A percentile compares a stretch with the other conserved stretches of the same genome.
phyloP scores from a whole-genome alignment of 2,329 filamentous ascomycete species.

The Microdochium bolleyi region DNA sequence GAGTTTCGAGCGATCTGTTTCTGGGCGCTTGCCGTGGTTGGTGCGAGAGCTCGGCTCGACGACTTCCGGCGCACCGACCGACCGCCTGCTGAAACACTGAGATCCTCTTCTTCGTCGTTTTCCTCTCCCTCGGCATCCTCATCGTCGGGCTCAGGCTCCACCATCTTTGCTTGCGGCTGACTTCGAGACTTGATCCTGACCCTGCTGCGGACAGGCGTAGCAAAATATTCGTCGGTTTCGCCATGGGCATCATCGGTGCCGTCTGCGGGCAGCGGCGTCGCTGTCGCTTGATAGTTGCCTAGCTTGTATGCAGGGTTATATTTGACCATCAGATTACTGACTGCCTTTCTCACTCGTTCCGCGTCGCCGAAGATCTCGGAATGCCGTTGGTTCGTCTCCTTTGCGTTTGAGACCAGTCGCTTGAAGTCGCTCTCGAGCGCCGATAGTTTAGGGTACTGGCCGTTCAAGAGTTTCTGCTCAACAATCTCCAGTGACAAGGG shows the following conservation, averaged over 20 bases:
- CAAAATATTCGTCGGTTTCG: not conserved
- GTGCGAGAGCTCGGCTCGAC: slow-evolving; percentile 16
- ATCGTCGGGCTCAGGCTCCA: slow-evolving; percentile 22
- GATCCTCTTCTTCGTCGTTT: slow-evolving; percentile 18
- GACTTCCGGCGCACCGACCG: slow-evolving; percentile 16
- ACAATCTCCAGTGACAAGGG: slow-evolving; percentile 73
- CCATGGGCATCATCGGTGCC: slow-evolving; percentile 16
- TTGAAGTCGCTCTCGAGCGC: slow-evolving; percentile 79
- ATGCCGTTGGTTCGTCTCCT: slow-evolving; percentile 70
- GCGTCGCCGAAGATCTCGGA: slow-evolving; percentile 74
- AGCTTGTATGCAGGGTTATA: slow-evolving; percentile 75
- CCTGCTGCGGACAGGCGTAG: slow-evolving; percentile 3
- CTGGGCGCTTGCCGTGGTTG: slow-evolving; percentile 17
- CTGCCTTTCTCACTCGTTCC: slow-evolving; percentile 76
- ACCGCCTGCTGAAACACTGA: not conserved
- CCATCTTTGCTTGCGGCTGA: slow-evolving; percentile 11
- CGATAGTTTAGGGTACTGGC: slow-evolving; percentile 63
- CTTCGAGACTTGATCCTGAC: slow-evolving; percentile 3
- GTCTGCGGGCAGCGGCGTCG: slow-evolving; percentile 64
- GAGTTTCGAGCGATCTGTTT: slow-evolving; percentile 20
- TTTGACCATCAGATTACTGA: slow-evolving; percentile 83
- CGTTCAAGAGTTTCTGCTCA: slow-evolving; percentile 63
- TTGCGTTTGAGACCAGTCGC: slow-evolving; percentile 80
- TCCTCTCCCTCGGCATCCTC: slow-evolving; percentile 22
- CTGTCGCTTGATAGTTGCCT: slow-evolving; percentile 58